phyloP scores from a whole-genome alignment of 306 rosid genomes.

The Bauhinia variegata region DNA sequence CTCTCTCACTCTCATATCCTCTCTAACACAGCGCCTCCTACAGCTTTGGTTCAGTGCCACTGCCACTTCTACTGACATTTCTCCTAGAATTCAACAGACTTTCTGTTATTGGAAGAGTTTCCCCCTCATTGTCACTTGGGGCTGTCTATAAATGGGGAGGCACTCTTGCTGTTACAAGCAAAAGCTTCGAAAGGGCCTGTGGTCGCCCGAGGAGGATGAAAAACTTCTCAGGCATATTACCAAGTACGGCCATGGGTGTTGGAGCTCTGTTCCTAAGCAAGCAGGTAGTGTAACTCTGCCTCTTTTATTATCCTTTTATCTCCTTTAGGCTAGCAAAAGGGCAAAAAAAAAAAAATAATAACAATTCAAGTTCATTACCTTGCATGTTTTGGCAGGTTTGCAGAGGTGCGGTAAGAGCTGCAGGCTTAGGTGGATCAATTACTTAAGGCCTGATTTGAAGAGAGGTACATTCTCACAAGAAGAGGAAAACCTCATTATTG shows the following conservation, averaged over 20 bases:
- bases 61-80: constrained; percentile 43
- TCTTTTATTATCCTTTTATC: constrained; percentile 10
- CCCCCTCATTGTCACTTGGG: constrained; percentile 27
- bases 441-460: constrained; percentile 69
- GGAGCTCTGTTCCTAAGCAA: constrained; percentile 74
- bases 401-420: constrained; percentile 75
- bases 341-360: no score
- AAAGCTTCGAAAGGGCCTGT: constrained; percentile 64
- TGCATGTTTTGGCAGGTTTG: constrained; percentile 48
- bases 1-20: constrained; percentile 43
- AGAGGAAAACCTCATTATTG: constrained; percentile 58
- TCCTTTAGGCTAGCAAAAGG: background rate
- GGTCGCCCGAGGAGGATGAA: constrained; percentile 74
- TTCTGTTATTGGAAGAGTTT: constrained; percentile 32
- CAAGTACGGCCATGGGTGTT: constrained; percentile 61
- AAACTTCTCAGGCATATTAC: constrained; percentile 59
- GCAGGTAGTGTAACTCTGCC: constrained; percentile 46
- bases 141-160: constrained; percentile 52
- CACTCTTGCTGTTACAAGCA: constrained; percentile 71
- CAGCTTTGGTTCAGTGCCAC: constrained; percentile 39
- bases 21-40: constrained; percentile 31
- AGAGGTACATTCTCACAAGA: constrained; percentile 65
- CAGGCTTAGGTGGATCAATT: constrained; percentile 68
- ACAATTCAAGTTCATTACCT: constrained; percentile 7
- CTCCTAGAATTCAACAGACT: constrained; percentile 36